phyloP scores from a whole-genome alignment of 169 alveolate genomes.

The Plasmodium yoelii region DNA sequence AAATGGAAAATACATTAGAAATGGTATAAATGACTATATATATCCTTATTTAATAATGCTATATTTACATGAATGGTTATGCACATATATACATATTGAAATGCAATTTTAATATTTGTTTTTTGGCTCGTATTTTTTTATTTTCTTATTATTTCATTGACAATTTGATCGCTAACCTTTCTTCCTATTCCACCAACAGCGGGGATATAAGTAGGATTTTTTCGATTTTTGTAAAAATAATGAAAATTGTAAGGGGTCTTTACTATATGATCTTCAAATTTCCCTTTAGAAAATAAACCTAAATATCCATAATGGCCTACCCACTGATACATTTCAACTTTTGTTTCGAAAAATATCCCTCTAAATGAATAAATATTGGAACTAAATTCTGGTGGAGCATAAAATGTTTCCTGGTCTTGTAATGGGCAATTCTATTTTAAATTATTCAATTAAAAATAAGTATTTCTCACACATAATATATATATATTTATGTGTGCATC shows the following conservation, averaged over 20 bases:
- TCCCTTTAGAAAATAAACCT: conserved; percentile 57
- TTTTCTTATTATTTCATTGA: too few relatives aligned
- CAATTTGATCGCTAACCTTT: conserved; percentile 12
- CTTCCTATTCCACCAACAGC: conserved; percentile 46
- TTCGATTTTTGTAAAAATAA: conserved; percentile 37
- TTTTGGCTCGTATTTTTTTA: too few relatives aligned
- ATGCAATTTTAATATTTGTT: too few relatives aligned
- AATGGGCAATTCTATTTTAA: conserved; percentile 79
- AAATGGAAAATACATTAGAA: too few relatives aligned
- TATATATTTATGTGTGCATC: background rate
- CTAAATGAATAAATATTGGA: conserved; percentile 84
- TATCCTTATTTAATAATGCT: too few relatives aligned
- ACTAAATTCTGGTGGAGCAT: conserved; percentile 85
- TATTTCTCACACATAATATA: conserved; percentile 1
- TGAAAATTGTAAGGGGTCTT: conserved; percentile 63
- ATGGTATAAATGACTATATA: too few relatives aligned
- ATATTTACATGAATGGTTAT: too few relatives aligned
- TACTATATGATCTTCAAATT: conserved; percentile 69
- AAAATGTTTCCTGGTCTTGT: conserved; percentile 78
- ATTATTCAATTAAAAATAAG: conserved; percentile 5
- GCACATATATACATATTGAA: too few relatives aligned
- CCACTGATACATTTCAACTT: conserved; percentile 87
- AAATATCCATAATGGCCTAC: conserved; percentile 70
- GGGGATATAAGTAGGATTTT: conserved; percentile 61
- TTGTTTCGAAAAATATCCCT: conserved; percentile 85